Evolutionary conservation across 371 early-diverging fungal genomes (phyloP).

Genomic region (Rhizomucor miehei): DNA sequence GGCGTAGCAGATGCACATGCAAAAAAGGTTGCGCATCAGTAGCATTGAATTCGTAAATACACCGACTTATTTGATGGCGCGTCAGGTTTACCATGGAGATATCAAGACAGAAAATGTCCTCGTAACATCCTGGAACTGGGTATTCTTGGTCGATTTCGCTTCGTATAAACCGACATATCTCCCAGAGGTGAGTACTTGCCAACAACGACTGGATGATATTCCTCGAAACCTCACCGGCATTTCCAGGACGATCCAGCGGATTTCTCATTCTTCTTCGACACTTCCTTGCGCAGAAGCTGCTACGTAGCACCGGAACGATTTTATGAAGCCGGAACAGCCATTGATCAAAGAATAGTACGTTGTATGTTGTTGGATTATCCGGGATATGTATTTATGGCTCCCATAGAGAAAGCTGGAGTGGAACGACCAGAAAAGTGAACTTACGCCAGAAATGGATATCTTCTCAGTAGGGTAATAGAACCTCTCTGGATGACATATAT

Average conservation of each 20-base stretch:
- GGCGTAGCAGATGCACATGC: slow-evolving; percentile 80
- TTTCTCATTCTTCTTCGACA: slow-evolving; percentile 93
- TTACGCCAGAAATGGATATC: slow-evolving; percentile 89
- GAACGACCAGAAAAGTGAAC: slow-evolving; percentile 39
- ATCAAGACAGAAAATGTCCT: slow-evolving; percentile 82
- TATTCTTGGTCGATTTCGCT: slow-evolving; percentile 85
- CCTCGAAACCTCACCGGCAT: neutral
- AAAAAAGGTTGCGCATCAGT: slow-evolving; percentile 27
- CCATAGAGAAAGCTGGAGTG: slow-evolving; percentile 29
- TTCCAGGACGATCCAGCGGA: slow-evolving; percentile 86
- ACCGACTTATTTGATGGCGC: neutral
- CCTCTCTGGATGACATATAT: neutral
- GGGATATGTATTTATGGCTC: neutral
- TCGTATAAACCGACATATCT: slow-evolving; percentile 88
- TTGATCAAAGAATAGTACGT: slow-evolving; percentile 56
- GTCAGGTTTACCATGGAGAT: slow-evolving; percentile 82
- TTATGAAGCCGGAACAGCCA: slow-evolving; percentile 67
- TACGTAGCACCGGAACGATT: slow-evolving; percentile 97
- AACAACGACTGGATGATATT: neutral
- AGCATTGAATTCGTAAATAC: neutral
- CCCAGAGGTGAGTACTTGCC: slow-evolving; percentile 64
- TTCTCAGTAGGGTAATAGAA: slow-evolving; percentile 86
- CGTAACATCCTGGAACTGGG: slow-evolving; percentile 90
- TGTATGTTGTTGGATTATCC: neutral
- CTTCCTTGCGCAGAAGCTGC: slow-evolving; percentile 81